phyloP scores from a whole-genome alignment of 129 eudicot species.

The Mikania micrantha region DNA sequence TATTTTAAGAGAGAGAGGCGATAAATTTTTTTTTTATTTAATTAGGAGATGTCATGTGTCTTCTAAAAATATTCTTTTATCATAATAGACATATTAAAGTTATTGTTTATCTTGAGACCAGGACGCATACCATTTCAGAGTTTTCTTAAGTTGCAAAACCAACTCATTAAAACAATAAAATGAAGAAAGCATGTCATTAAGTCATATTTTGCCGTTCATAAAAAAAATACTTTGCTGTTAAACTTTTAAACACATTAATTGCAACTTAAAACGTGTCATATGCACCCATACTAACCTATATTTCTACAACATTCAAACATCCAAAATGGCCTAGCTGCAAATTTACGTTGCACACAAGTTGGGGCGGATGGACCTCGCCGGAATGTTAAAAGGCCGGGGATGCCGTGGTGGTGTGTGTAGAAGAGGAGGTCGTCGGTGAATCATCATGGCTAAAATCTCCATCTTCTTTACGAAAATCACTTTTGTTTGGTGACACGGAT shows the following conservation, averaged over 20 bases:
- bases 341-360: conserved; percentile 23
- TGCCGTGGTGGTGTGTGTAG: conserved; percentile 57
- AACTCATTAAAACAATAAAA: too few relatives aligned
- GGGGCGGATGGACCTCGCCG: neutral
- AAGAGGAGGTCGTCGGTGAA: conserved; percentile 63
- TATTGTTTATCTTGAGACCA: too few relatives aligned
- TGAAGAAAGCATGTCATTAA: too few relatives aligned
- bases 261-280: neutral
- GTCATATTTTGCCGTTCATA: too few relatives aligned
- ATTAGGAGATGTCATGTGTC: too few relatives aligned
- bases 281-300: conserved; percentile 14
- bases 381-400: conserved; percentile 35
- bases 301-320: conserved; percentile 7
- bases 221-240: too few relatives aligned
- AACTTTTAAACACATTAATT: neutral
- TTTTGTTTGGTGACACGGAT: conserved; percentile 22
- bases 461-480: conserved; percentile 22
- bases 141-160: too few relatives aligned
- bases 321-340: conserved; percentile 14
- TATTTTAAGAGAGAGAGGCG: too few relatives aligned
- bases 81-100: too few relatives aligned
- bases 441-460: conserved; percentile 34
- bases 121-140: too few relatives aligned
- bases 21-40: too few relatives aligned
- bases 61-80: too few relatives aligned